Base-by-base conservation (phyloP, 495 filamentous ascomycete species). In the Aspergillus ostianus region DNA sequence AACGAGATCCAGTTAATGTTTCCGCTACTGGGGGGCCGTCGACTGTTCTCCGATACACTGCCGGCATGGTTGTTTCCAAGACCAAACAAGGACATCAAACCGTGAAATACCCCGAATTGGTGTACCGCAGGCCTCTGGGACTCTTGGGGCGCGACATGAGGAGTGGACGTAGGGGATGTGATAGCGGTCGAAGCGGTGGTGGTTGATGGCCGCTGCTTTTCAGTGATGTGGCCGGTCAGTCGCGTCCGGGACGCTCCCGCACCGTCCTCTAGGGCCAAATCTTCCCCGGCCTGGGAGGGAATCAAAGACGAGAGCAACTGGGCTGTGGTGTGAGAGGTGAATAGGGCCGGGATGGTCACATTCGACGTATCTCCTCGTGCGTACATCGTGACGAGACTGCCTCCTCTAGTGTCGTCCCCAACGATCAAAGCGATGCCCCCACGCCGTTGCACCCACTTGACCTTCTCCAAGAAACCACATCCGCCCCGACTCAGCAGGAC, bases 381-480 rank as follows among this genome's bases (percentile, higher is more conserved):
- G 72, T 96, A 98, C 94, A 99, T 99, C 57, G 93, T 94, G 45
- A 99, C 87, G 59, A 99, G 71, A 23, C 81, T 82, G 12, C 91
- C 93, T 41, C 93, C 91, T 56, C 88, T 86, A 50, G 89, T 88
- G 72, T 97, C 88, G 70, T 99, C 94, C 19, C 94, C 94, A 7
- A 99, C 93, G 66, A 99, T 94, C 59, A 99, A 74, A 21, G 91
- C 93, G 53, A 90, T 80, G 10, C 87, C 94, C 9, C 94, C 94
- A 63, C 94, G 84, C 49, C 92, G 82, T 72, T 99, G 94, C 5
- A 88, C 90, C 94, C 94, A 99, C 69, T 93, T 92, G 57, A 92
- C 91, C 72, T 99, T 99, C 66, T 98, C 93, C 45, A 97, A 74
- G 70, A 98, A 98, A 15, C 94, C 95, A 73, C 94, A 98, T 17